These are phyloP conservation scores for Theileria parva DNA, from an alignment of 169 alveolate genomes.

Conservation along the genomic window DNA sequence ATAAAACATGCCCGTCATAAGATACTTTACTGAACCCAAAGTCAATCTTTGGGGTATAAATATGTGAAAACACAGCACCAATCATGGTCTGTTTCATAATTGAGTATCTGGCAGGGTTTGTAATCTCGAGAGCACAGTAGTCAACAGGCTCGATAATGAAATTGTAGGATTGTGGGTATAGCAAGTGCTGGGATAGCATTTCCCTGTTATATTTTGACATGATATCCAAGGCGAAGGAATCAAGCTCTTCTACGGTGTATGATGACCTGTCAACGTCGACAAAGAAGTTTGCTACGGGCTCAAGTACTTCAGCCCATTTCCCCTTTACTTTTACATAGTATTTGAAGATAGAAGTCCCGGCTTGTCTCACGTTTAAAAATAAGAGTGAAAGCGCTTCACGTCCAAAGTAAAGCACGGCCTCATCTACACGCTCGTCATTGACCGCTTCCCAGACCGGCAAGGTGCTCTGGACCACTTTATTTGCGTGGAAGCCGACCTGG, in stretches of 20 bases:
- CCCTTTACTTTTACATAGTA: background rate
- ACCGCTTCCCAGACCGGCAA: background rate
- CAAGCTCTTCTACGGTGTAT: background rate
- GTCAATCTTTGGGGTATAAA: background rate
- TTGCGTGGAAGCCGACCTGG: background rate
- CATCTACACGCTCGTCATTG: background rate
- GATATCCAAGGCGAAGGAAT: background rate
- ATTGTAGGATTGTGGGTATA: background rate
- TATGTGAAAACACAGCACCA: background rate
- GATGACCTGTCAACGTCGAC: background rate
- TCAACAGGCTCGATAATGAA: background rate
- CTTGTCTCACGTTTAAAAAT: background rate
- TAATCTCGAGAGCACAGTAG: background rate
- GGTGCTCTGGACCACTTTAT: conserved; percentile 2
- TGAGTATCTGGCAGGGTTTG: background rate
- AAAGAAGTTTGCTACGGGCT: background rate
- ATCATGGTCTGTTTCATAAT: conserved; percentile 3
- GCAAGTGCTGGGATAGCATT: background rate
- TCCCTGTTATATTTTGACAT: background rate
- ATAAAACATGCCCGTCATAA: background rate
- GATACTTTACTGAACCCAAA: background rate
- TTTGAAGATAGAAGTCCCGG: background rate
- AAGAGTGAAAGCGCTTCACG: background rate
- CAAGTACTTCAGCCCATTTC: background rate
- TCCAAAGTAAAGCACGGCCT: background rate